phyloP scores from a whole-genome alignment of 192 early-diverging fungal genomes.

The Mortierella claussenii region DNA sequence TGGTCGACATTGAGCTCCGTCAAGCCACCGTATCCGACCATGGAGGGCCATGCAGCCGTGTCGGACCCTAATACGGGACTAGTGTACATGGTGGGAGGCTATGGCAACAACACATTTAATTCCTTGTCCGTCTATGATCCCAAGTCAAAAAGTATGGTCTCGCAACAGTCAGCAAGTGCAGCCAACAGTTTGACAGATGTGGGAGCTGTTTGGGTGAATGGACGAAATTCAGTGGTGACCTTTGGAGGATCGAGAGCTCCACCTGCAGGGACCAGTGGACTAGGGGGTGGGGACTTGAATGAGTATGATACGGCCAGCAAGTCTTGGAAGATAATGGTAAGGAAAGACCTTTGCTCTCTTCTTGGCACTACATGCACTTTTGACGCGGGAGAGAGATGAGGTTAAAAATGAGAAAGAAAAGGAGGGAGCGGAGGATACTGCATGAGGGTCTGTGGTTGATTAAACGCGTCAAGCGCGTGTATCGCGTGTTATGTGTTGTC shows the following conservation, averaged over 20 bases:
- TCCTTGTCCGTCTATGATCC: slow-evolving; percentile 29
- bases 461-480: too few species aligned
- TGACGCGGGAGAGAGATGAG: neutral
- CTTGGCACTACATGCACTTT: too few species aligned
- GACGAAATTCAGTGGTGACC: slow-evolving; percentile 29
- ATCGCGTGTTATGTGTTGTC: too few species aligned
- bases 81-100: slow-evolving; percentile 38
- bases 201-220: slow-evolving; percentile 21
- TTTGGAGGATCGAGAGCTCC: slow-evolving; percentile 45
- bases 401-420: slow-evolving; percentile 1
- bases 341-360: too few species aligned
- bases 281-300: slow-evolving; percentile 3
- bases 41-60: slow-evolving; percentile 39
- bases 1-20: slow-evolving; percentile 3
- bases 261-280: neutral
- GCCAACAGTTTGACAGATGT: slow-evolving; percentile 35
- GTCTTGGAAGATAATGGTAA: slow-evolving; percentile 41
- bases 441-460: too few species aligned
- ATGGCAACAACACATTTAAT: slow-evolving; percentile 19
- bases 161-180: slow-evolving; percentile 2
- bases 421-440: neutral
- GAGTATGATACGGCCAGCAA: slow-evolving; percentile 24
- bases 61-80: slow-evolving; percentile 42
- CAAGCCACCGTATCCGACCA: slow-evolving; percentile 9
- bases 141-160: slow-evolving; percentile 6